Percentiles rank a stretch among this genome's conserved stretches.
These are phyloP conservation scores for Pichia californica DNA, from an alignment of 805 yeast species.

Conservation along the genomic window DNA sequence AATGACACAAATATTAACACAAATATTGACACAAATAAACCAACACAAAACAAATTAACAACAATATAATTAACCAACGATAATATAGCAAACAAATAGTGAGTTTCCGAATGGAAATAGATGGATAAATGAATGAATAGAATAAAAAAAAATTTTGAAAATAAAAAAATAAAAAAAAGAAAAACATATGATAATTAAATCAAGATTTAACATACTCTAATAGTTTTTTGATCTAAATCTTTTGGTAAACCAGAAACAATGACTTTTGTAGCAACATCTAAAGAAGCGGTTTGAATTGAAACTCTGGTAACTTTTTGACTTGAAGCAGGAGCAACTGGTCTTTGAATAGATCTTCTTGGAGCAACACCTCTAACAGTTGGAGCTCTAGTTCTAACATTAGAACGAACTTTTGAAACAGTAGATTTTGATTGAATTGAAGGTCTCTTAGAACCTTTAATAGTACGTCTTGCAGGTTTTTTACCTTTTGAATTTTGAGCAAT, in stretches of 20 bases:
- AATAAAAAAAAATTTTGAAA: not conserved
- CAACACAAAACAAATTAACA: no score
- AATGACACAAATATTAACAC: no score
- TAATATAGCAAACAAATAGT: no score
- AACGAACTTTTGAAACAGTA: constrained; percentile 25
- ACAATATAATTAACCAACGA: no score
- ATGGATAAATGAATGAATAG: constrained; percentile 37
- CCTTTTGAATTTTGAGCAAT: constrained; percentile 45
- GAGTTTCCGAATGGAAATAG: no score
- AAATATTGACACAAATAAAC: no score
- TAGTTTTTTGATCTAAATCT: constrained; percentile 65
- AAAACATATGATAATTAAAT: not conserved
- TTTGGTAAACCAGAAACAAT: constrained; percentile 61
- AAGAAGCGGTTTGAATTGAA: constrained; percentile 10
- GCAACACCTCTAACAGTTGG: constrained; percentile 22
- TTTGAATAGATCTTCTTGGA: no score
- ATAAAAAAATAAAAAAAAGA: not conserved
- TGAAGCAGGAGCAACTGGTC: constrained; percentile 15
- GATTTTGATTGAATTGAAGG: constrained; percentile 19
- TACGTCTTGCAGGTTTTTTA: constrained; percentile 13
- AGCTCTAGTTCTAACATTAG: constrained; percentile 12
- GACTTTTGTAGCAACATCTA: constrained; percentile 65
- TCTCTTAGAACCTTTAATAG: constrained; percentile 20
- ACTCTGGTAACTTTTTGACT: constrained; percentile 1
- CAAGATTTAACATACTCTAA: constrained; percentile 16